These are phyloP conservation scores for Iris macrosiphon DNA, from an alignment of 106 monocot species.

Conservation along the genomic window DNA sequence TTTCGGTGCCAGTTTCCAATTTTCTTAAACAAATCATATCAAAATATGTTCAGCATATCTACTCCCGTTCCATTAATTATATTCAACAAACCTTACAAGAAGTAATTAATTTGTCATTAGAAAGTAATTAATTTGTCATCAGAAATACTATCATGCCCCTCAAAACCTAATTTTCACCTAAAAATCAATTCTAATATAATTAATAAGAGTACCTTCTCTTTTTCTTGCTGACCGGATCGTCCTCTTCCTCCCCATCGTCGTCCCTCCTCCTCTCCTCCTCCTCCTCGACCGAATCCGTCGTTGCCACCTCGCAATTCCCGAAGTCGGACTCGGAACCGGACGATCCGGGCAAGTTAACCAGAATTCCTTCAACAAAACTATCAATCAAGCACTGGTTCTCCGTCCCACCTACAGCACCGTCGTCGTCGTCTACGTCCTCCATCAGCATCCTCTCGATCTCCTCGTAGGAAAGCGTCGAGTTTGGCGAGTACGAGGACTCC, in stretches of 20 bases:
- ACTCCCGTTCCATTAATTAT: too few species aligned
- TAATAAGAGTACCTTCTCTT: constrained; percentile 16
- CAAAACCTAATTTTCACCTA: too few species aligned
- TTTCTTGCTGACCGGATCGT: constrained; percentile 12
- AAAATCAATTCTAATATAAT: too few species aligned
- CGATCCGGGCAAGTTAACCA: too few species aligned
- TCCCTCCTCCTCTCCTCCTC: background rate
- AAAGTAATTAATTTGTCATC: too few species aligned
- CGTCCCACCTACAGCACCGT: background rate
- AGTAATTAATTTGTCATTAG: too few species aligned
- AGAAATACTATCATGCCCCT: too few species aligned
- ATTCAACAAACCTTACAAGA: too few species aligned
- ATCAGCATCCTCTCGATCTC: constrained; percentile 18
- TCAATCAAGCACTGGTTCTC: background rate
- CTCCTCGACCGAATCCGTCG: constrained; percentile 5
- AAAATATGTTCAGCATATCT: too few species aligned
- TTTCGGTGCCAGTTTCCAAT: too few species aligned
- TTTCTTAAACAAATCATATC: too few species aligned
- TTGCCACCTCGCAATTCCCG: constrained; percentile 1
- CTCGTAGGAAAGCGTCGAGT: background rate
- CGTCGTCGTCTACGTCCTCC: constrained; percentile 3
- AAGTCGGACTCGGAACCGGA: constrained; percentile 2
- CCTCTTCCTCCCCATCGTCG: constrained; percentile 8
- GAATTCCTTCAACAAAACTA: background rate
- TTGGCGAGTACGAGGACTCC: background rate